phyloP scores from a whole-genome alignment of 1,284 basidiomycete species.

The Pascua guehoae region DNA sequence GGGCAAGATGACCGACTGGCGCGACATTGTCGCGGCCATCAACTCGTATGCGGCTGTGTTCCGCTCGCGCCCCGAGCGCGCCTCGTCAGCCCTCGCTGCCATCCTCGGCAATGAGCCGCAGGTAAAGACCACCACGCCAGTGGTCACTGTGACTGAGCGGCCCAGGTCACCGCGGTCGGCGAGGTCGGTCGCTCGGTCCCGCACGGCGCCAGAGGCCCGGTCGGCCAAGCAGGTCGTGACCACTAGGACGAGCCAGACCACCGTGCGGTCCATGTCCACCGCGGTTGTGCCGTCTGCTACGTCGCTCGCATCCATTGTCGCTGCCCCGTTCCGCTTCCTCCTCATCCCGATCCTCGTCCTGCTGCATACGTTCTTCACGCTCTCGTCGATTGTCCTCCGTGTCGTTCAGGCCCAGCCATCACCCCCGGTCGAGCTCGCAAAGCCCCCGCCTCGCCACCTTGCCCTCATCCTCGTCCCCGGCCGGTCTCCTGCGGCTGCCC shows the following conservation, averaged over 20 bases:
- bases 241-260: no score
- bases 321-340: slow-evolving; percentile 2
- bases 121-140: no score
- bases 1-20: slow-evolving; percentile 93
- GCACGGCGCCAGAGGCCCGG: no score
- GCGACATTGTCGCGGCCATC: slow-evolving; percentile 45
- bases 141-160: no score
- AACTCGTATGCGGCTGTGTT: slow-evolving; percentile 23
- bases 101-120: no score
- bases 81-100: no score
- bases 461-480: slow-evolving; percentile 22
- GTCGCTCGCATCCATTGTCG: not conserved
- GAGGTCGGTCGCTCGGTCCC: no score
- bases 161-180: no score
- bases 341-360: slow-evolving; percentile 30
- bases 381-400: slow-evolving; percentile 32
- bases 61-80: slow-evolving; percentile 1
- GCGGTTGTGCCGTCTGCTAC: no score
- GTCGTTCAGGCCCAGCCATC: slow-evolving; percentile 22
- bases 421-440: slow-evolving; percentile 8
- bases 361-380: slow-evolving; percentile 33
- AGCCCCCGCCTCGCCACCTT: slow-evolving; percentile 19
- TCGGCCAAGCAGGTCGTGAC: no score
- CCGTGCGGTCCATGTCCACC: no score
- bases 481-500: not conserved